Conservation (phyloP, 2,329 filamentous ascomycete genomes). For the Pseudocercospora musae region DNA sequence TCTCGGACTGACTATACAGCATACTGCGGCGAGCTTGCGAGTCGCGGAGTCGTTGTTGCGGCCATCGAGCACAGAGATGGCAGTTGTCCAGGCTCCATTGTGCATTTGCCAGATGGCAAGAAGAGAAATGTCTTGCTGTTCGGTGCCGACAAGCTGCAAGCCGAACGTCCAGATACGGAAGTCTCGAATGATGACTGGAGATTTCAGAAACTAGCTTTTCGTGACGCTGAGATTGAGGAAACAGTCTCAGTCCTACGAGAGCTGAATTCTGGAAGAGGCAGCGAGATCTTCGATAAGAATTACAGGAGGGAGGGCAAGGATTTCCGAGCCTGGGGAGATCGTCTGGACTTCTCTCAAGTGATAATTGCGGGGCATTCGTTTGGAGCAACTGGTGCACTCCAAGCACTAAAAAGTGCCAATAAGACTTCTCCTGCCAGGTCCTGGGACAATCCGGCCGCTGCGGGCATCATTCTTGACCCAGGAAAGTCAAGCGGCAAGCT, state of each 20-base stretch:
- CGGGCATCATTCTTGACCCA: conserved; percentile 60
- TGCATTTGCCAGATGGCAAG: conserved; percentile 34
- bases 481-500: conserved; percentile 60
- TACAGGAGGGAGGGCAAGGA: conserved; percentile 45
- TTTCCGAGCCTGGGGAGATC: conserved; percentile 49
- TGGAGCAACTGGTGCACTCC: conserved; percentile 61
- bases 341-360: conserved; percentile 54
- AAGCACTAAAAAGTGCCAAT: conserved; percentile 52
- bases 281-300: conserved; percentile 40
- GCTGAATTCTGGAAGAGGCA: conserved; percentile 36
- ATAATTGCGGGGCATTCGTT: conserved; percentile 62
- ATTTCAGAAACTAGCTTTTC: conserved; percentile 36
- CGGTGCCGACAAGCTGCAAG: conserved; percentile 34
- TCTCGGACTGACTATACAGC: conserved; percentile 44
- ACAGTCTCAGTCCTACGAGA: conserved; percentile 38
- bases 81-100: conserved; percentile 41
- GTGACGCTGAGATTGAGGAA: conserved; percentile 45
- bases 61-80: conserved; percentile 46
- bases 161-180: conserved; percentile 11
- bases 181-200: conserved; percentile 22
- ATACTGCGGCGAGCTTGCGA: conserved; percentile 43
- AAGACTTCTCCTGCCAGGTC: conserved; percentile 27
- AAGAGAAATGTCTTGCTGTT: conserved; percentile 39
- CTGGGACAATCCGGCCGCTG: conserved; percentile 45
- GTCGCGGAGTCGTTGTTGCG: conserved; percentile 42